Evolutionary conservation across 129 eudicot species (phyloP).

Genomic region (Pseudognaphalium luteoalbum): DNA sequence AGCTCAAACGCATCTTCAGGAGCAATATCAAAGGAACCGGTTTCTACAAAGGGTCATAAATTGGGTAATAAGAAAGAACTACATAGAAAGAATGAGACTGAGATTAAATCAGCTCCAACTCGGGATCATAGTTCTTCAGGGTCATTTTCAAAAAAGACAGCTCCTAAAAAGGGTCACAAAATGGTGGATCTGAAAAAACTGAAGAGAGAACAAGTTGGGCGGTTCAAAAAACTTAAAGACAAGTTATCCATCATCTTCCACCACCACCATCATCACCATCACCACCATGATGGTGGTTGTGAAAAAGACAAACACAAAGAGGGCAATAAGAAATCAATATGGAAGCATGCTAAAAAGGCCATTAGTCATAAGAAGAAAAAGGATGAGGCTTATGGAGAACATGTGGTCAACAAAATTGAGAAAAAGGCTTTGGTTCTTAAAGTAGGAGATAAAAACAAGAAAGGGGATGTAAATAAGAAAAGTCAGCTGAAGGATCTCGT

Average conservation of each 20-base stretch:
- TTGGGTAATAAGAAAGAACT: slow-evolving; percentile 10
- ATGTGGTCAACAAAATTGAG: slow-evolving; percentile 17
- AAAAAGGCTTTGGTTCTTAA: slow-evolving; percentile 29
- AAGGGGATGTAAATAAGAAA: slow-evolving; percentile 33
- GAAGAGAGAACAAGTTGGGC: slow-evolving; percentile 31
- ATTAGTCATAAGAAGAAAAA: slow-evolving; percentile 18
- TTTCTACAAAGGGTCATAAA: slow-evolving; percentile 18
- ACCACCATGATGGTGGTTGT: slow-evolving; percentile 32
- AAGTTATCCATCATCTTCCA: slow-evolving; percentile 63
- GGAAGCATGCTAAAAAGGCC: slow-evolving; percentile 37
- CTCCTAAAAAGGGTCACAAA: slow-evolving; percentile 14
- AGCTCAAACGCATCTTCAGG: slow-evolving; percentile 20
- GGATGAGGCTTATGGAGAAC: slow-evolving; percentile 27
- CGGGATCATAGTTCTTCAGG: background rate
- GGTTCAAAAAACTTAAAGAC: slow-evolving; percentile 53
- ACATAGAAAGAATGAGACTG: background rate
- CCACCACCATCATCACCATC: slow-evolving; percentile 78
- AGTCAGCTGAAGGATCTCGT: slow-evolving; percentile 44
- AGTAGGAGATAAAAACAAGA: slow-evolving; percentile 26
- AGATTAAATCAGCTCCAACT: background rate
- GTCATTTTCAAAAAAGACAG: slow-evolving; percentile 7
- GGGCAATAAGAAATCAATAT: slow-evolving; percentile 25
- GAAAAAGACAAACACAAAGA: background rate
- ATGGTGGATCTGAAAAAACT: slow-evolving; percentile 13
- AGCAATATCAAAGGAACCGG: background rate